Evolutionary conservation across 805 yeast genomes (phyloP).

Genomic region (Teunomyces panamensis): DNA sequence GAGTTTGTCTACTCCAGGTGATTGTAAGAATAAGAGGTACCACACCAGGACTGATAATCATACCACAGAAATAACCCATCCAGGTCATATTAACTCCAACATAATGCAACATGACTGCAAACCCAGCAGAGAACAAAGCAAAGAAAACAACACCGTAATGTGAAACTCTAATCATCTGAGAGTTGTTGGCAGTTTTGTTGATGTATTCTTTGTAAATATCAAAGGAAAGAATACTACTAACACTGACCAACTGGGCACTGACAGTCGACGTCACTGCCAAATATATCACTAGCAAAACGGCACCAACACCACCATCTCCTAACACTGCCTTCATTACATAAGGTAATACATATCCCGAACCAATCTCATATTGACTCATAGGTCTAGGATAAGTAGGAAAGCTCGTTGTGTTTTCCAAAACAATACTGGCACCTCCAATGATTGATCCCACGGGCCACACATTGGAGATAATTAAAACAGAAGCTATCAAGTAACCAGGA

Average conservation of each 20-base stretch:
- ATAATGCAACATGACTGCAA: conserved; percentile 29
- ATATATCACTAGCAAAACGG: conserved; percentile 7
- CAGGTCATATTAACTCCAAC: conserved; percentile 26
- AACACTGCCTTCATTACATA: conserved; percentile 29
- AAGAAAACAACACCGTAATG: conserved; percentile 10
- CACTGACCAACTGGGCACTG: conserved; percentile 6
- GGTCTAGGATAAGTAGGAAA: conserved; percentile 33
- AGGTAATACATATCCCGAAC: conserved; percentile 29
- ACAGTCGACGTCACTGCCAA: conserved; percentile 6
- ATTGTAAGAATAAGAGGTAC: conserved; percentile 3
- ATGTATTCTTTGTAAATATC: conserved; percentile 7
- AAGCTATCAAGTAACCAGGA: conserved; percentile 37
- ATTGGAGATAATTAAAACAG: conserved; percentile 27
- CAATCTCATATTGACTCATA: conserved; percentile 26
- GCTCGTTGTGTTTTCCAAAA: conserved; percentile 19
- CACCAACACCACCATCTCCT: conserved; percentile 32
- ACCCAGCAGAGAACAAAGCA: conserved; percentile 36
- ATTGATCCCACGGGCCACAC: conserved; percentile 38
- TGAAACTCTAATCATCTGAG: conserved; percentile 5
- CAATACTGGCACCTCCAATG: conserved; percentile 31
- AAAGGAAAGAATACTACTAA: conserved; percentile 2
- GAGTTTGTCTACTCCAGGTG: conserved; percentile 5
- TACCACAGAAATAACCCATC: conserved; percentile 6
- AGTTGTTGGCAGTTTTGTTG: conserved; percentile 3
- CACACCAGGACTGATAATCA: conserved; percentile 5